Percentiles rank a stretch among this genome's conserved stretches.
Conservation (phyloP, 208 protist species). For the Trypanosoma cruzi region DNA sequence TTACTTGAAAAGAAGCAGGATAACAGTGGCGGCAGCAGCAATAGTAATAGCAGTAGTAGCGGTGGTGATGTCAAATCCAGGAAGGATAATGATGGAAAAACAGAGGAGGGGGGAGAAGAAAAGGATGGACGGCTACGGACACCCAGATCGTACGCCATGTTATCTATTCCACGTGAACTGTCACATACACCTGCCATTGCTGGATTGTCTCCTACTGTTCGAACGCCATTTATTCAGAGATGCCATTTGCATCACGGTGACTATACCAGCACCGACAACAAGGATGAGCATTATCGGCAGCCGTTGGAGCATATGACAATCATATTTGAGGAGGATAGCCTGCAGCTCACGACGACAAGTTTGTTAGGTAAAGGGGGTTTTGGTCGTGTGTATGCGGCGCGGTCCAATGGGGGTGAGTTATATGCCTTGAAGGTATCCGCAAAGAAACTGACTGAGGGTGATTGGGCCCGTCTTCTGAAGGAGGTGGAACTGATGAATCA, state of each 20-base stretch:
- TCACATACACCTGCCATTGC: slow-evolving; percentile 75
- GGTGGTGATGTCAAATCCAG: not conserved
- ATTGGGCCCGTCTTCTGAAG: slow-evolving; percentile 83
- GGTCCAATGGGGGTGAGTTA: slow-evolving; percentile 67
- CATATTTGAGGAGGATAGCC: slow-evolving; percentile 70
- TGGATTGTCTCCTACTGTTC: slow-evolving; percentile 55
- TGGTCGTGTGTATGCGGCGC: slow-evolving; percentile 78
- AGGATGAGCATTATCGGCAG: slow-evolving; percentile 43
- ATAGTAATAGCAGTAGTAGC: not conserved
- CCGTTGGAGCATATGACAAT: slow-evolving; percentile 73
- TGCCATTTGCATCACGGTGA: slow-evolving; percentile 37
- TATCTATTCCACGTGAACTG: slow-evolving; percentile 74
- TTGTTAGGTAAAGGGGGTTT: slow-evolving; percentile 87
- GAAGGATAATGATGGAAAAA: not conserved
- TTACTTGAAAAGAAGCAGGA: not conserved
- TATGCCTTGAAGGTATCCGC: slow-evolving; percentile 89
- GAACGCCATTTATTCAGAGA: slow-evolving; percentile 76
- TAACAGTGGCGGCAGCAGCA: not conserved
- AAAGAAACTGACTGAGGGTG: slow-evolving; percentile 77
- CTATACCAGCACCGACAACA: not conserved
- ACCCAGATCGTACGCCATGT: slow-evolving; percentile 24
- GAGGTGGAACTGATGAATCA: slow-evolving; percentile 88
- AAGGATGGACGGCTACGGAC: slow-evolving; percentile 13
- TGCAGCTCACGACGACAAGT: slow-evolving; percentile 62
- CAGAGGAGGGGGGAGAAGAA: slow-evolving; percentile 5